phyloP scores from a whole-genome alignment of 192 early-diverging fungal genomes.

The Radiomyces spectabilis region DNA sequence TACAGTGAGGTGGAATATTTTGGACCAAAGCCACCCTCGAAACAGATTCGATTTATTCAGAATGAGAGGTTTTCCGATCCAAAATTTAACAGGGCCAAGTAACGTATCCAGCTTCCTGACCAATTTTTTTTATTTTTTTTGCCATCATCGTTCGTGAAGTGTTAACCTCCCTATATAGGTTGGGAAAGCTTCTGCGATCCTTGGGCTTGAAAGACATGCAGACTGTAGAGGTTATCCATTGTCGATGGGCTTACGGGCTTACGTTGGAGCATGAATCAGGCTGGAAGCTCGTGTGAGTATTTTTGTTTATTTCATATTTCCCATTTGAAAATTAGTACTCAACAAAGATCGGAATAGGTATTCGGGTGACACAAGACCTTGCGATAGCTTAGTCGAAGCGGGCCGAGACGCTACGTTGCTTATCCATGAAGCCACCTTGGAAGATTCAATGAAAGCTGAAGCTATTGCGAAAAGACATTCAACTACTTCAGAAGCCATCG shows the following conservation, averaged over 20 bases:
- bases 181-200: constrained; percentile 8
- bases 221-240: constrained; percentile 76
- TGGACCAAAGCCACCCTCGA: constrained; percentile 42
- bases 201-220: constrained; percentile 50
- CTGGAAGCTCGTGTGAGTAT: constrained; percentile 66
- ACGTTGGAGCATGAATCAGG: constrained; percentile 60
- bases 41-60: constrained; percentile 37
- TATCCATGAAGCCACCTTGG: constrained; percentile 90
- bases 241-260: constrained; percentile 74
- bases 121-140: no score
- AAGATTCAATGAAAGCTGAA: constrained; percentile 59
- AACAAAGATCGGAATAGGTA: constrained; percentile 43
- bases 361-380: constrained; percentile 93
- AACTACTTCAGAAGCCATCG: constrained; percentile 81
- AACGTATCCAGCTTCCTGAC: no score
- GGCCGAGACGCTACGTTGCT: constrained; percentile 69
- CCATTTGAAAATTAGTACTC: not conserved
- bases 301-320: not conserved
- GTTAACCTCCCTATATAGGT: no score
- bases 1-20: constrained; percentile 62
- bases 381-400: constrained; percentile 56
- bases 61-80: no score
- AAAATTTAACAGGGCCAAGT: no score
- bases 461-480: constrained; percentile 79
- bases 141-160: no score